Conservation (phyloP, 2,329 filamentous ascomycete genomes). For the Chaetomium sp. region DNA sequence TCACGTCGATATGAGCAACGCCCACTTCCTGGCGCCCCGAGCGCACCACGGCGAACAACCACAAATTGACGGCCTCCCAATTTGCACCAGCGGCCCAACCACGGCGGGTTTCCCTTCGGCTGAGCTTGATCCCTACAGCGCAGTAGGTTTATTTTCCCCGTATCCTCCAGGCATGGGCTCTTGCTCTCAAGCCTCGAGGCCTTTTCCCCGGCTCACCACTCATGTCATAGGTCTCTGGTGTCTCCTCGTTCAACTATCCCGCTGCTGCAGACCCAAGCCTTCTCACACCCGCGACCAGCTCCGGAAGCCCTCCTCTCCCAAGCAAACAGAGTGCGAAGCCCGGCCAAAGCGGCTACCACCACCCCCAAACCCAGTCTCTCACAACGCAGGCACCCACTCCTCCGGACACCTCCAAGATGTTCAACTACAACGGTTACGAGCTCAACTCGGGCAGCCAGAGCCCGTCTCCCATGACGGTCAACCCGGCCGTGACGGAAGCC, state of each 20-base stretch:
- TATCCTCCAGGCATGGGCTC: background rate
- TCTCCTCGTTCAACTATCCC: conserved; percentile 35
- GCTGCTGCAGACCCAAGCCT: conserved; percentile 36
- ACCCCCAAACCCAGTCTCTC: conserved; percentile 31
- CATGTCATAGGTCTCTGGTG: conserved; percentile 24
- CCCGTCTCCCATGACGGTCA: conserved; percentile 40
- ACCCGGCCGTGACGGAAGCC: conserved; percentile 32
- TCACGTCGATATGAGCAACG: conserved; percentile 26
- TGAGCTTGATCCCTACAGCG: conserved; percentile 22
- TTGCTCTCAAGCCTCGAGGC: too few relatives aligned
- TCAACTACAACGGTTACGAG: conserved; percentile 35
- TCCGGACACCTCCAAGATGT: conserved; percentile 42
- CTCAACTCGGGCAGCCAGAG: conserved; percentile 37
- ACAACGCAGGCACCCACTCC: conserved; percentile 42
- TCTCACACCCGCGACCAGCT: conserved; percentile 46
- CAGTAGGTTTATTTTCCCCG: conserved; percentile 16
- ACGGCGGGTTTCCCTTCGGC: conserved; percentile 18
- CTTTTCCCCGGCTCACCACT: conserved; percentile 11
- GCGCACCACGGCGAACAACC: conserved; percentile 18
- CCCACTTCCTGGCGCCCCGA: conserved; percentile 24
- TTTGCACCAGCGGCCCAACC: conserved; percentile 16
- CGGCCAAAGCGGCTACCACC: conserved; percentile 32
- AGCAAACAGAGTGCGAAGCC: conserved; percentile 34
- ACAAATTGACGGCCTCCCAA: conserved; percentile 18
- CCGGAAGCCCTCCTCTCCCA: conserved; percentile 42